Evolutionary conservation across 441 rosid genomes (phyloP).

Genomic region (Biscutella auriculata): DNA sequence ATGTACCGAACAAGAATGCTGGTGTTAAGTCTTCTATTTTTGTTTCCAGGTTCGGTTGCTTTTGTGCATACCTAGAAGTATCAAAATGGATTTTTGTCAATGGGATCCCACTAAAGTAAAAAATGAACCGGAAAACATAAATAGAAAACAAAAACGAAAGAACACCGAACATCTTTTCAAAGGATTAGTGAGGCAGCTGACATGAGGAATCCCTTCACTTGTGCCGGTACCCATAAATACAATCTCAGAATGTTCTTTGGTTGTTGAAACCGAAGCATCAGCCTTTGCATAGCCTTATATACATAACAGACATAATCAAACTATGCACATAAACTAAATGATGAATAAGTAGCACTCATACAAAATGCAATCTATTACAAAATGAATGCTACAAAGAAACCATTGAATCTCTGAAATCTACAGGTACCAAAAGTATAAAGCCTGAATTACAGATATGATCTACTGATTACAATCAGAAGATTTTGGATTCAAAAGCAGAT

Average conservation of each 20-base stretch:
- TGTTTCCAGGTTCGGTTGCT: conserved; percentile 64
- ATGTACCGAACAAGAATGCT: conserved; percentile 57
- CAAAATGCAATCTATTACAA: neutral
- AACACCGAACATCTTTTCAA: conserved; percentile 61
- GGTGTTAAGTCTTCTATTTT: conserved; percentile 70
- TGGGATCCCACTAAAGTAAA: neutral
- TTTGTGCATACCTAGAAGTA: conserved; percentile 59
- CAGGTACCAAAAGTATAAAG: too few species aligned
- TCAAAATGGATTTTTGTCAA: conserved; percentile 9
- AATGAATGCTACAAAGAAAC: neutral
- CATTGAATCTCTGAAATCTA: neutral
- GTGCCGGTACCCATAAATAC: conserved; percentile 79
- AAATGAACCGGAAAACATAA: neutral
- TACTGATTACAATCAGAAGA: too few species aligned
- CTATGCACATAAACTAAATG: conserved; percentile 1
- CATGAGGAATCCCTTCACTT: conserved; percentile 86
- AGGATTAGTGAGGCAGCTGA: conserved; percentile 80
- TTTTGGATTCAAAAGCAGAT: too few species aligned
- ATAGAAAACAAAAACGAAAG: neutral
- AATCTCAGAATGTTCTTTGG: conserved; percentile 40
- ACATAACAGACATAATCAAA: neutral
- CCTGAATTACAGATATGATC: too few species aligned
- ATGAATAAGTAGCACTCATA: neutral
- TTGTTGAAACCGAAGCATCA: conserved; percentile 17
- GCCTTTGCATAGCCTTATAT: conserved; percentile 32